Conservation (phyloP, 257 asterid genomes). For the Haberlea rhodopensis region DNA sequence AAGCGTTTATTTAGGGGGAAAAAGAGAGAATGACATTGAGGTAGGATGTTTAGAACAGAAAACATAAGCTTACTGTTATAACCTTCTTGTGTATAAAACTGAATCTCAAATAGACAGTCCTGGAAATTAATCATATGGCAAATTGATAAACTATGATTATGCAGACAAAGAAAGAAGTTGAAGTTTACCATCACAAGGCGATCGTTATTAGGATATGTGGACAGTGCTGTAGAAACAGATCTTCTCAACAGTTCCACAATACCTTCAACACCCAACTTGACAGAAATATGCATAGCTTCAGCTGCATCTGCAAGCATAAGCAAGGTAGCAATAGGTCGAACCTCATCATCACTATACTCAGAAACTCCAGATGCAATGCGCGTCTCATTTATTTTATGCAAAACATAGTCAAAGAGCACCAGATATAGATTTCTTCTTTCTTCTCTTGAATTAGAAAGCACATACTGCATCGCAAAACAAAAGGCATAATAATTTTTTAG, state of each 20-base stretch:
- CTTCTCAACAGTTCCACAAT: constrained; percentile 77
- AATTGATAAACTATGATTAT: constrained; percentile 1
- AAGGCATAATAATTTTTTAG: constrained; percentile 23
- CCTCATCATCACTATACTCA: constrained; percentile 90
- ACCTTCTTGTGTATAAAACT: constrained; percentile 1
- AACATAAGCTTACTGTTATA: neutral
- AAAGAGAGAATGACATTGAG: constrained; percentile 1
- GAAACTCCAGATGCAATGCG: constrained; percentile 78
- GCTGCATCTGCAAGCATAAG: constrained; percentile 97
- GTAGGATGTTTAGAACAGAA: neutral
- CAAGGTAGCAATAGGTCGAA: constrained; percentile 88
- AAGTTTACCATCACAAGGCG: constrained; percentile 74
- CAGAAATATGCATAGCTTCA: constrained; percentile 90
- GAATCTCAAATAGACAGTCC: constrained; percentile 12
- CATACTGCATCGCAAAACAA: constrained; percentile 58
- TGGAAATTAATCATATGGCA: constrained; percentile 21
- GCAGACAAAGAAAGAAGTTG: constrained; percentile 25
- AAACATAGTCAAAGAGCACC: constrained; percentile 91
- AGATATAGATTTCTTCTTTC: constrained; percentile 85
- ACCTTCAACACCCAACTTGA: constrained; percentile 93
- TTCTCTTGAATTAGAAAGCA: constrained; percentile 86
- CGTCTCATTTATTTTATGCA: constrained; percentile 83
- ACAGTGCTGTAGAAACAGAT: constrained; percentile 77
- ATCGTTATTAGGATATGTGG: constrained; percentile 84
- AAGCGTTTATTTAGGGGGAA: constrained; percentile 22